Base-by-base conservation (phyloP, 306 rosid species). In the Cucurbita argyrosperma region DNA sequence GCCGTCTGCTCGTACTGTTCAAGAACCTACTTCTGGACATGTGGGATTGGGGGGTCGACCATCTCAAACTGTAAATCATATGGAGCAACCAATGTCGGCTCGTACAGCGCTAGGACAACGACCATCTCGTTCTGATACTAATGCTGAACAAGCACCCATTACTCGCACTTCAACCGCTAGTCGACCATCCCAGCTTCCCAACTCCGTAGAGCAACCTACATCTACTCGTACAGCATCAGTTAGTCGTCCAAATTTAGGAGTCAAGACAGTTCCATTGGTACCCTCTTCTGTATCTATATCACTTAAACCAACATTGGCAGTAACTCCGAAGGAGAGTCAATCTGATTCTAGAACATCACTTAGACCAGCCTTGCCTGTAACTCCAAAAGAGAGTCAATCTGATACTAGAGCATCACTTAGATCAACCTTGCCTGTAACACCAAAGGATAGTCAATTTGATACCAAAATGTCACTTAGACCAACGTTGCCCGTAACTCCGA, bases 281-380 rank as follows among this genome's bases (percentile, higher is more conserved):
- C 97, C 97, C 0, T 69, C 96, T 76, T 82, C 74, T 81, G 90
- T 89, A 15, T 87, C 99, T 30, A 82, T 87, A 79, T 73, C 92
- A 57, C 88, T 89, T 45, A 87, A 89, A 81, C 92, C 94, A 37
- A 42, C 82, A 18, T 5, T 80, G 71, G 80, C 94, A 3, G 46
- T 49, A 12, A 42, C 76, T 74, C 80, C 81, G 42, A 12, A 85
- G 1, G 96, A 88, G 51, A 70, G 62, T 64, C 74, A 76, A 23
- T 15, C 62, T 8, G 89, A 87, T 14, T 37, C 69, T 4, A 62
- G 23, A 62, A 62, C 69, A 76, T 72, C 92, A 56, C 85, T 88
- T 49, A 85, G 89, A 82, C 88, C 92, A 37, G 30, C 81, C 21
- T 5, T 82, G 73, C 82, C 94, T 1, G 37, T 50, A 10, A 42